Conservation (phyloP, 331 rosid genomes). For the Phaseolus coccineus region DNA sequence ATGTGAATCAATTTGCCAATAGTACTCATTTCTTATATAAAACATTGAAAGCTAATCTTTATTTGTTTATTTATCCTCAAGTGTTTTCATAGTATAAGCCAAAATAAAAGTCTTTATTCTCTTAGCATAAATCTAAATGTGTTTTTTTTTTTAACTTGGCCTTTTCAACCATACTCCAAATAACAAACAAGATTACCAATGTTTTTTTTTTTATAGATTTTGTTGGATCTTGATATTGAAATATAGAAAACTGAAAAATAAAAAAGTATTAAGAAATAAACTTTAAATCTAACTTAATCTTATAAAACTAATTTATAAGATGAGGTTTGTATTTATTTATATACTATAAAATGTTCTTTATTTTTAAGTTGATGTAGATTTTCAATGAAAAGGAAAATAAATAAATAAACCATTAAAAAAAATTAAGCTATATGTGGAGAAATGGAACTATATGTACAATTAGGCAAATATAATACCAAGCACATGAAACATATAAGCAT, state of each 20-base stretch:
- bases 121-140: not conserved
- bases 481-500: not conserved
- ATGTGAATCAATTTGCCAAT: constrained; percentile 4
- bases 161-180: constrained; percentile 25
- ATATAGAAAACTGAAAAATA: not conserved
- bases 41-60: constrained; percentile 5
- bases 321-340: too few species aligned
- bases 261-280: too few species aligned
- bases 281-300: too few species aligned
- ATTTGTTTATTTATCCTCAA: constrained; percentile 11
- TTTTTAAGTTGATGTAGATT: too few species aligned
- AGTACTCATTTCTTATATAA: constrained; percentile 23
- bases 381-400: not conserved
- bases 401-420: not conserved
- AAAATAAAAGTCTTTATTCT: constrained; percentile 36
- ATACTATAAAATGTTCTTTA: too few species aligned
- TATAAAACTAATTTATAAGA: too few species aligned
- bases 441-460: constrained; percentile 23
- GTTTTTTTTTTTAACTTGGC: constrained; percentile 38
- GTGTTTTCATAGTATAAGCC: constrained; percentile 5
- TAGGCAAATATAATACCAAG: constrained; percentile 6
- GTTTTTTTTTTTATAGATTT: not conserved
- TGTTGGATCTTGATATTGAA: not conserved
- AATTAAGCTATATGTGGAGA: not conserved
- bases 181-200: not conserved